Evolutionary conservation across 192 early-diverging fungal species (phyloP), one percentile per base, ranked within the genome.

Genomic region (Coemansia sp.): DNA sequence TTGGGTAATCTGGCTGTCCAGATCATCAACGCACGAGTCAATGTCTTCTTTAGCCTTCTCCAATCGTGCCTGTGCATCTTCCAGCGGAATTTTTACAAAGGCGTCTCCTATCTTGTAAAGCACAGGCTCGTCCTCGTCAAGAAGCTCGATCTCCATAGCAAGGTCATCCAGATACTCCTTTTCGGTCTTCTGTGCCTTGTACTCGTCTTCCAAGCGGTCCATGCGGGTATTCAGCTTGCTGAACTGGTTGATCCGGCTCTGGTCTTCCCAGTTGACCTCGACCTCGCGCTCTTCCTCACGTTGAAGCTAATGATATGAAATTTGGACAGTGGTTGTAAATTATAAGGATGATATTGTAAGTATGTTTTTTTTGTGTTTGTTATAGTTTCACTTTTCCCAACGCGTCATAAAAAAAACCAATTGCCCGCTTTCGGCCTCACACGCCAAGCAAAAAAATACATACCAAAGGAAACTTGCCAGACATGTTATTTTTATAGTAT

Each of bases 261-360:
- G 97, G 77, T 99, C 97, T 67, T 93, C 89, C 95, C 95, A 97
- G n/a, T 89, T 91, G 29, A 99, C 95, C 71, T 95, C 91, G 55
- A 88, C 87, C 61, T 97, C 93, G 48, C 86, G 85, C 77, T 95
- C 93, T 57, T 96, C 92, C 36, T 89, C 86, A 48, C 88, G 66
- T 60, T 85, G 65, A 22, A 82, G 71, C 75, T 71, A 87, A 38
- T 8, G 36, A 5, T 11, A 38, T 8, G 36, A 5, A 38, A 38
- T 8, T 11, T 8, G 36, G 36, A 5, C 5, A 38, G 10, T 1
- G 36, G 22, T 25, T 38, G 10, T 8, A 38, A 36, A 64, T 14
- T 14, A 29, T 54, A 5, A 18, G 28, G 29, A 22, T 28, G 16
- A 34, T 16, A 0, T 14, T 31, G 22, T 22, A 30, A 28, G 22